Base-by-base conservation (phyloP, 352 stramenopile genomes). In the Plasmopara muralis region DNA sequence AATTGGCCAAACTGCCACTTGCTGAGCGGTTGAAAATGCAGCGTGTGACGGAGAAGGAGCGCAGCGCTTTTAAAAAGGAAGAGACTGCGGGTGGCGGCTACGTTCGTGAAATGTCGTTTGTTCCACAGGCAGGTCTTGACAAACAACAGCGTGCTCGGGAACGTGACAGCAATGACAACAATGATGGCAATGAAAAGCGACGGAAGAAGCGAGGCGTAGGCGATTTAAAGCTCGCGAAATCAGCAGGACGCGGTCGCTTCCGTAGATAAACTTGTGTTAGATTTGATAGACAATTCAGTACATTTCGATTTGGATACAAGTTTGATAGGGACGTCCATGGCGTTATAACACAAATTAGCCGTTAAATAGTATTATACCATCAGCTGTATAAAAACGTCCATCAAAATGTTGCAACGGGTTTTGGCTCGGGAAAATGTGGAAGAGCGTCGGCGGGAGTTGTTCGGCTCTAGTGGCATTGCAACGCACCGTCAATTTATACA, bases 51-150 rank as follows among this genome's bases (percentile, higher is more conserved):
- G 82, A 89, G 45, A 72, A 77, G 45, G 83, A 94, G 55, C 72
- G 73, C 34, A 91, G 80, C 43, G 68, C 77, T 14, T 92, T 89
- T 66, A 89, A 91, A 63, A 90, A 92, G 64, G 81, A 89, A 46
- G 77, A 92, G 44, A 84, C 61, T 37, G 68, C 61, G 13, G 65
- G 75, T 40, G 79, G 78, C 43, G 73, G 78, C n/a, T 89, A 90
- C 70, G 77, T 87, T 58, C 81, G 82, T 50, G 79, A 89, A 58
- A 88, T 89, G 77, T 86, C 77, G 12, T 89, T 88, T 50, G 69
- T 89, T 9, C 81, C 77, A 0, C 54, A 85, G 53, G 77, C 73
- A 38, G 80, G 88, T 37, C 39, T 80, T 43, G 53, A 57, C 9
- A 82, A 81, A 58, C 74, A 86, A 54, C 62, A 81, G 43, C 66